phyloP scores from a whole-genome alignment of 2,329 filamentous ascomycete species.

The Cytospora schulzeri region DNA sequence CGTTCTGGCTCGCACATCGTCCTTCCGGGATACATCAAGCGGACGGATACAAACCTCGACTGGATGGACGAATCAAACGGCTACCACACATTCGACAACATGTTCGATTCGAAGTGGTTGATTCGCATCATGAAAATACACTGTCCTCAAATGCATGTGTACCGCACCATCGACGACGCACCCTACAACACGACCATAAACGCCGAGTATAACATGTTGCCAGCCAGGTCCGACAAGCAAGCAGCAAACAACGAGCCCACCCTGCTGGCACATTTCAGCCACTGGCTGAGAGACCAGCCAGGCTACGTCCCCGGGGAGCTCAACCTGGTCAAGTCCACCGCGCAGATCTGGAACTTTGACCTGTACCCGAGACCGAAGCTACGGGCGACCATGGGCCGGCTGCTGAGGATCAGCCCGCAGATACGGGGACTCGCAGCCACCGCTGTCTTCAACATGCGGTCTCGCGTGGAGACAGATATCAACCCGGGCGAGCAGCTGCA shows the following conservation, averaged over 20 bases:
- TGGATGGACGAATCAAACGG: constrained; percentile 19
- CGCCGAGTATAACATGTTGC: background rate
- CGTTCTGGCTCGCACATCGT: constrained; percentile 9
- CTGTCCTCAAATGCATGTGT: constrained; percentile 20
- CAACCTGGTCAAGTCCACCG: constrained; percentile 29
- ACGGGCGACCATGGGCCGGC: constrained; percentile 6
- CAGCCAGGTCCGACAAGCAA: constrained; percentile 9
- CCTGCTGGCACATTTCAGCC: background rate
- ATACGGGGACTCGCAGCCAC: constrained; percentile 16
- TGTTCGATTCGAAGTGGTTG: constrained; percentile 11
- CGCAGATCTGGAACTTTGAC: constrained; percentile 7
- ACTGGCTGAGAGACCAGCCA: constrained; percentile 21
- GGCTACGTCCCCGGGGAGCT: constrained; percentile 27
- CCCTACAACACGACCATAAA: background rate
- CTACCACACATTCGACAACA: constrained; percentile 14
- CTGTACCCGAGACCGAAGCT: constrained; percentile 2
- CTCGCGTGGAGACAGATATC: background rate
- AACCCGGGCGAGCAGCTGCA: constrained; percentile 9
- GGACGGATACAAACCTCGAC: constrained; percentile 14
- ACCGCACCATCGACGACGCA: constrained; percentile 15
- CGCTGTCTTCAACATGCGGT: constrained; percentile 3
- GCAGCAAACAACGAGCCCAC: background rate
- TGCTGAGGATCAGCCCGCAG: constrained; percentile 15
- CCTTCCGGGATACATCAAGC: constrained; percentile 16
- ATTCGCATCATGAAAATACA: background rate